These are phyloP conservation scores for Mycena pura DNA, from an alignment of 768 basidiomycete genomes.

Conservation along the genomic window DNA sequence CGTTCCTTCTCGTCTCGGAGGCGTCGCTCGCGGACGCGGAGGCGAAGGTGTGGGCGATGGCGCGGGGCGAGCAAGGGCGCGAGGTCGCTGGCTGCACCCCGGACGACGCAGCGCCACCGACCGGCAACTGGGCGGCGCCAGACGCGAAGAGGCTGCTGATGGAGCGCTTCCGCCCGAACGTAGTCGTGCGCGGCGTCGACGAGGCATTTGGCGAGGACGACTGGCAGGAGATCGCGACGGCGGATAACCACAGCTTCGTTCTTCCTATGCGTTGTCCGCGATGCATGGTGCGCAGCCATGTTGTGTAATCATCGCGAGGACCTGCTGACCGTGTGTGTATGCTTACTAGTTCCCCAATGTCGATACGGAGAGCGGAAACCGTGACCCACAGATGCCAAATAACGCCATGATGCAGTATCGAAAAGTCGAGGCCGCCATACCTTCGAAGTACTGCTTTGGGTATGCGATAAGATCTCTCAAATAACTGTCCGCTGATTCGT, in stretches of 20 bases:
- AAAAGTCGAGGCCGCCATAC: constrained; percentile 12
- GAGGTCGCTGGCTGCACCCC: constrained; percentile 19
- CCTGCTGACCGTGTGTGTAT: neutral
- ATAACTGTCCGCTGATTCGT: neutral
- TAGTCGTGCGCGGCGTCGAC: constrained; percentile 20
- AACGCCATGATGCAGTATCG: constrained; percentile 30
- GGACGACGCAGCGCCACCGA: constrained; percentile 7
- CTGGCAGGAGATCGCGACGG: constrained; percentile 24
- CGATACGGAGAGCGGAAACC: constrained; percentile 21
- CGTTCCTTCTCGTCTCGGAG: constrained; percentile 23
- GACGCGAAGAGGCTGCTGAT: constrained; percentile 21
- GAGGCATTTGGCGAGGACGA: constrained; percentile 26
- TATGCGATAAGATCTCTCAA: neutral
- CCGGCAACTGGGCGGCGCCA: constrained; percentile 13
- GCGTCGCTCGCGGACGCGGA: constrained; percentile 22
- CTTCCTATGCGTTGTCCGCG: constrained; percentile 22
- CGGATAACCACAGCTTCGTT: constrained; percentile 5
- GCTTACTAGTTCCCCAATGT: constrained; percentile 22
- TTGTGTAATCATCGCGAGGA: neutral
- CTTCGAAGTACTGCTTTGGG: constrained; percentile 26
- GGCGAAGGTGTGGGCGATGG: constrained; percentile 23
- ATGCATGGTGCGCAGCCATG: constrained; percentile 17
- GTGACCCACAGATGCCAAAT: constrained; percentile 25
- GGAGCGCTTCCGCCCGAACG: constrained; percentile 25
- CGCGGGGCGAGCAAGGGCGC: constrained; percentile 8